Conservation (phyloP, 2,329 filamentous ascomycete genomes). For the Cytospora piceicola region DNA sequence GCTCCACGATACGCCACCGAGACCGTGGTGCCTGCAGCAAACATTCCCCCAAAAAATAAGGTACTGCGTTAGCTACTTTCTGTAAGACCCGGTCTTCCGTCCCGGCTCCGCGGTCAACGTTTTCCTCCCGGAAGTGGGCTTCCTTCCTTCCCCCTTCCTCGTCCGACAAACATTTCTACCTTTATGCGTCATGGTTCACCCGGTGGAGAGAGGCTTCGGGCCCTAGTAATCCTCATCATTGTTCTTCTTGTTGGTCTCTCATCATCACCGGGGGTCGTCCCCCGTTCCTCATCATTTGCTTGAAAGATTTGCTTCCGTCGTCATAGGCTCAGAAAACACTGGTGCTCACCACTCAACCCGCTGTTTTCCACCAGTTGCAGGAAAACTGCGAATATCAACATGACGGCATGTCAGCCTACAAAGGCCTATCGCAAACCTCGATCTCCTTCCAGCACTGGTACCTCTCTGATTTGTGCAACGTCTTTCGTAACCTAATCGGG, state of each 20-base stretch:
- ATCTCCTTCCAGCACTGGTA: neutral
- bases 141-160: too few relatives aligned
- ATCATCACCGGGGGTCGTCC: neutral
- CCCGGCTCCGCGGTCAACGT: constrained; percentile 14
- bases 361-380: neutral
- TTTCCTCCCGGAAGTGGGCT: neutral
- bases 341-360: neutral
- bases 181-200: neutral
- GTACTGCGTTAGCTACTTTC: neutral
- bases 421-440: neutral
- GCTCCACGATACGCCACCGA: neutral
- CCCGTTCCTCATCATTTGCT: neutral
- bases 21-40: neutral
- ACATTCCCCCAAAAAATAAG: neutral
- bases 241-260: too few relatives aligned
- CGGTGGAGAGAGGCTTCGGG: neutral
- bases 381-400: neutral
- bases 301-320: neutral
- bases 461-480: neutral
- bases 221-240: neutral
- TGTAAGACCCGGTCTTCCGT: neutral
- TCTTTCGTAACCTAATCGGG: constrained; percentile 15
- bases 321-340: neutral
- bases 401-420: constrained; percentile 12
- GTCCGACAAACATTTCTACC: neutral